A percentile compares a stretch with the other conserved stretches of the same genome.
These are phyloP conservation scores for Diplodia corticola DNA, from an alignment of 2,329 filamentous ascomycete species.

Conservation along the genomic window DNA sequence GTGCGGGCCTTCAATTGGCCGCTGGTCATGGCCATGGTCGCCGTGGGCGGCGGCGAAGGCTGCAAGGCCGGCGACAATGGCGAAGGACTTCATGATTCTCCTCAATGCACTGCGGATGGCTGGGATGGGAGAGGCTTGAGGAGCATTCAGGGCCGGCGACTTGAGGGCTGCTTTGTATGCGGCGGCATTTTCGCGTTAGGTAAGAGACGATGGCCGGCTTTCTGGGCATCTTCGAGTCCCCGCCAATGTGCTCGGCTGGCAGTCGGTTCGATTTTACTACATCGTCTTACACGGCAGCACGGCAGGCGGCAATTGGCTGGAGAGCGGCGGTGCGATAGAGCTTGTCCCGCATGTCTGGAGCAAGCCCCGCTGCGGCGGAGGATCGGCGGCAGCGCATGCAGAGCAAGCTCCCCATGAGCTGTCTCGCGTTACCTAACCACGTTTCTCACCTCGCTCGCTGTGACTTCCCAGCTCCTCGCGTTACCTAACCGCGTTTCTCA, in stretches of 20 bases:
- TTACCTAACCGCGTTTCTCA: constrained; percentile 14
- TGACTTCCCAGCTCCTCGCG: not conserved
- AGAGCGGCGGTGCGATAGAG: constrained; percentile 8
- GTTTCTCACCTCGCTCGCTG: not conserved
- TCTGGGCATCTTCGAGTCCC: not conserved
- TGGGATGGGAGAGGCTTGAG: not conserved
- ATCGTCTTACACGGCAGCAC: constrained; percentile 7
- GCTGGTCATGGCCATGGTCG: constrained; percentile 58
- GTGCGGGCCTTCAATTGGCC: constrained; percentile 66
- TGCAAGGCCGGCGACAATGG: constrained; percentile 43
- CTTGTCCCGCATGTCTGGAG: not conserved
- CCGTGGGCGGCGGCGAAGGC: constrained; percentile 61
- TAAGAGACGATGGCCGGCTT: constrained; percentile 6
- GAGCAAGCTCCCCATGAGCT: not conserved
- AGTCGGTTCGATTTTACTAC: constrained; percentile 11
- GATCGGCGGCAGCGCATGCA: constrained; percentile 7
- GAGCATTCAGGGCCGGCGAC: not conserved
- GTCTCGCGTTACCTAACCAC: constrained; percentile 11
- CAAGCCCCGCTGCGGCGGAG: not conserved
- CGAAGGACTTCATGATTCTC: constrained; percentile 16
- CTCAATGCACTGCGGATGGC: not conserved
- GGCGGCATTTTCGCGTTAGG: constrained; percentile 13
- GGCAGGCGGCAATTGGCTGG: constrained; percentile 1
- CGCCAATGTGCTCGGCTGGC: not conserved
- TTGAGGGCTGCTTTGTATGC: constrained; percentile 3